A percentile compares a stretch with the other conserved stretches of the same genome.
These are phyloP conservation scores for Nyctanthes arbortristis DNA, from an alignment of 257 asterid species.

Conservation along the genomic window DNA sequence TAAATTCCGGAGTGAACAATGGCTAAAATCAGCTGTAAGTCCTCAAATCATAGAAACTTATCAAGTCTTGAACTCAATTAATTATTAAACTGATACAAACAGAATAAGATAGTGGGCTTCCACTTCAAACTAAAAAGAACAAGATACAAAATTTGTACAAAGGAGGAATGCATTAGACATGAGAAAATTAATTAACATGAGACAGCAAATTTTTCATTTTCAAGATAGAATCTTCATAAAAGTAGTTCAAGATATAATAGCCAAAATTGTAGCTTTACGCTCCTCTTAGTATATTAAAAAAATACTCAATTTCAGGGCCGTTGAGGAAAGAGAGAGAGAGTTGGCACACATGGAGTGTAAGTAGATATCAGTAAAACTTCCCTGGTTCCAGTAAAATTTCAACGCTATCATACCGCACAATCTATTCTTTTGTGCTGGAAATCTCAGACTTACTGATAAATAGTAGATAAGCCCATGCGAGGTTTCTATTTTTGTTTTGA, in stretches of 20 bases:
- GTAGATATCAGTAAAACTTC: not conserved
- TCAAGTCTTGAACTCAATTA: not conserved
- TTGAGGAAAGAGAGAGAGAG: not conserved
- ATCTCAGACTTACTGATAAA: not conserved
- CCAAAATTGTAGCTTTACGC: not conserved
- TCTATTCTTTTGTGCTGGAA: not conserved
- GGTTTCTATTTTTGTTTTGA: no score
- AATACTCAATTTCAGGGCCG: not conserved
- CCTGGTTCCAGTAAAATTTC: not conserved
- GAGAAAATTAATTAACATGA: not conserved
- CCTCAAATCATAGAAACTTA: not conserved
- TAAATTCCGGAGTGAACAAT: not conserved
- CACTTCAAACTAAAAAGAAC: not conserved
- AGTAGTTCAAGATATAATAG: not conserved
- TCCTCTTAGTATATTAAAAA: conserved; percentile 1
- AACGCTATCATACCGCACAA: not conserved
- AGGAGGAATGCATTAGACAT: no score
- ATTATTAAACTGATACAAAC: not conserved
- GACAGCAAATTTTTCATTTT: not conserved
- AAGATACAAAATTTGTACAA: not conserved
- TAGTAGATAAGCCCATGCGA: not conserved
- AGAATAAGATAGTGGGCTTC: not conserved
- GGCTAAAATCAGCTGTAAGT: not conserved
- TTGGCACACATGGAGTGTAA: not conserved
- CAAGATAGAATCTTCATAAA: not conserved